Conservation (phyloP, 116 monocot genomes). For the Papilionanthe hybrid region DNA sequence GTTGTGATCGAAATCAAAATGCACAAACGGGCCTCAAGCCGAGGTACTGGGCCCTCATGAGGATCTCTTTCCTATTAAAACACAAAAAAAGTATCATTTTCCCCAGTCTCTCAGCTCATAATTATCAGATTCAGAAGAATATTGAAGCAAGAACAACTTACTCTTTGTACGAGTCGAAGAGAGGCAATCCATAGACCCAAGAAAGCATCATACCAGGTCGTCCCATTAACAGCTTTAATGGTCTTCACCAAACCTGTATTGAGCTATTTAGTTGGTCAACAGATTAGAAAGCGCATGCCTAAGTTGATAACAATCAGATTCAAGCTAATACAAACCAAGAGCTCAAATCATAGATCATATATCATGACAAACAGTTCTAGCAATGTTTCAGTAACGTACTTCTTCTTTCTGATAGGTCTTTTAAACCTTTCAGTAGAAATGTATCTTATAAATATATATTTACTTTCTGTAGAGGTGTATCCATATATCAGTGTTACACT, state of each 20-base stretch:
- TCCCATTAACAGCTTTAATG: slow-evolving; percentile 71
- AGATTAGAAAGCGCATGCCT: slow-evolving; percentile 4
- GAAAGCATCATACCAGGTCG: slow-evolving; percentile 93
- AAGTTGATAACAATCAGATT: background rate
- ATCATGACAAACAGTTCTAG: background rate
- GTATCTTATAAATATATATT: background rate
- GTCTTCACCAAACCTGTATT: slow-evolving; percentile 73
- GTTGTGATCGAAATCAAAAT: slow-evolving; percentile 79
- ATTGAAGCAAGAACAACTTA: slow-evolving; percentile 17
- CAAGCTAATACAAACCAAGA: background rate
- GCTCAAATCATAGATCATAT: background rate
- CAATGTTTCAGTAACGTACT: background rate
- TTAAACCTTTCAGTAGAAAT: background rate
- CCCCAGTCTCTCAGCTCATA: background rate
- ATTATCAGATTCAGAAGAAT: background rate
- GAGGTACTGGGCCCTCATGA: slow-evolving; percentile 91
- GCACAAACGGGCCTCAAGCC: slow-evolving; percentile 77
- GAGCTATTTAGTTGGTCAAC: background rate
- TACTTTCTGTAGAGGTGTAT: no score
- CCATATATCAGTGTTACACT: no score
- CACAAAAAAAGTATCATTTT: background rate
- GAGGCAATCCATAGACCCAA: slow-evolving; percentile 96
- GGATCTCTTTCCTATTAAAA: slow-evolving; percentile 82
- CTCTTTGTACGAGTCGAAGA: slow-evolving; percentile 96
- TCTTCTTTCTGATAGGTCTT: background rate